phyloP scores from a whole-genome alignment of 2,329 filamentous ascomycete genomes.

The Scedosporium minutisporum region DNA sequence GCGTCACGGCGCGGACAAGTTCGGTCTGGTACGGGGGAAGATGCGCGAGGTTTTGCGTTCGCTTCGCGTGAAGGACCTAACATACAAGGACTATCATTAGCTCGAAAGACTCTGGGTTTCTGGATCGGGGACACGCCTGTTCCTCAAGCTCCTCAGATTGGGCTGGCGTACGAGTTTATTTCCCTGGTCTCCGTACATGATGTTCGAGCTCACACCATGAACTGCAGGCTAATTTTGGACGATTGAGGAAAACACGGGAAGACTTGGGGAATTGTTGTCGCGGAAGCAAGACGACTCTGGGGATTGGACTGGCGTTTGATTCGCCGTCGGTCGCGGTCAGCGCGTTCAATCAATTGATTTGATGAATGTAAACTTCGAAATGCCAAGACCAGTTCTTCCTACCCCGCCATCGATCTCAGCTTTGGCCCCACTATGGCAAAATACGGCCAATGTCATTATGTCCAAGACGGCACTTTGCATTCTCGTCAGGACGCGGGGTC shows the following conservation, averaged over 20 bases:
- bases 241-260: background rate
- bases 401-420: background rate
- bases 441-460: no score
- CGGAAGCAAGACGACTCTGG: background rate
- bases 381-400: background rate
- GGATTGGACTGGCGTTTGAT: background rate
- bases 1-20: constrained; percentile 74
- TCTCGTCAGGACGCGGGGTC: no score
- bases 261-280: background rate
- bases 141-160: no score
- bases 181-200: constrained; percentile 12
- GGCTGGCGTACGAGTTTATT: constrained; percentile 9
- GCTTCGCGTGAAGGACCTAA: constrained; percentile 91
- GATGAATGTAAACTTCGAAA: background rate
- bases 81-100: background rate
- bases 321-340: background rate
- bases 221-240: background rate
- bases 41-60: constrained; percentile 75
- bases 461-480: no score
- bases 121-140: no score
- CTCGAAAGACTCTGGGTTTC: no score
- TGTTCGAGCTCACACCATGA: background rate
- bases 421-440: no score
- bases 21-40: constrained; percentile 90
- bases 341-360: background rate